These are phyloP conservation scores for Phaeotremella skinneri DNA, from an alignment of 768 basidiomycete genomes.

Conservation along the genomic window DNA sequence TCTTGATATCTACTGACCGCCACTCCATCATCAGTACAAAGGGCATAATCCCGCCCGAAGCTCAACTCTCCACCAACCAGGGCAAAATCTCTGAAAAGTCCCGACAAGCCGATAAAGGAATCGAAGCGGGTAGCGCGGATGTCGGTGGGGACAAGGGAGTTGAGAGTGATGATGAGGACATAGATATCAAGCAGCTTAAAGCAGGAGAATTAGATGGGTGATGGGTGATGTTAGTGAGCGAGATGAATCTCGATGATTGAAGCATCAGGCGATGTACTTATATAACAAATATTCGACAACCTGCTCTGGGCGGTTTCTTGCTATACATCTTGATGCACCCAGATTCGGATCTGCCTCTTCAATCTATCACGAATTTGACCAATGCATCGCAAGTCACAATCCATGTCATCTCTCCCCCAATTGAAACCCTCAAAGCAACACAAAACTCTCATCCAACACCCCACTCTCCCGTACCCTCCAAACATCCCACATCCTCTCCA, in stretches of 20 bases:
- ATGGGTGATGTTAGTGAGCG: no score
- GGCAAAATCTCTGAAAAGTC: conserved; percentile 55
- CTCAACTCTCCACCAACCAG: conserved; percentile 63
- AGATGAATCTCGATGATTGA: no score
- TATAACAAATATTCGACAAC: no score
- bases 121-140: conserved; percentile 7
- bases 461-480: conserved; percentile 63
- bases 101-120: conserved; percentile 18
- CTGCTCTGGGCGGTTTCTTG: no score
- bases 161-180: conserved; percentile 55
- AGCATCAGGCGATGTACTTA: no score
- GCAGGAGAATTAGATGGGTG: conserved; percentile 57
- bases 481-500: conserved; percentile 65
- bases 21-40: conserved; percentile 71
- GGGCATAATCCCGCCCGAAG: conserved; percentile 70
- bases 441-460: conserved; percentile 48
- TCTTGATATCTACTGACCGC: no score
- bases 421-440: conserved; percentile 38
- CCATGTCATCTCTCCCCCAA: background rate
- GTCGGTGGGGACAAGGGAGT: conserved; percentile 52
- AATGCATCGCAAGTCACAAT: background rate
- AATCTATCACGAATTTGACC: background rate
- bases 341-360: background rate
- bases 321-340: background rate
- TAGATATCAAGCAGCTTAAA: conserved; percentile 50